Evolutionary conservation across 768 basidiomycete genomes (phyloP).

Genomic region (Pisolithus marmoratus): DNA sequence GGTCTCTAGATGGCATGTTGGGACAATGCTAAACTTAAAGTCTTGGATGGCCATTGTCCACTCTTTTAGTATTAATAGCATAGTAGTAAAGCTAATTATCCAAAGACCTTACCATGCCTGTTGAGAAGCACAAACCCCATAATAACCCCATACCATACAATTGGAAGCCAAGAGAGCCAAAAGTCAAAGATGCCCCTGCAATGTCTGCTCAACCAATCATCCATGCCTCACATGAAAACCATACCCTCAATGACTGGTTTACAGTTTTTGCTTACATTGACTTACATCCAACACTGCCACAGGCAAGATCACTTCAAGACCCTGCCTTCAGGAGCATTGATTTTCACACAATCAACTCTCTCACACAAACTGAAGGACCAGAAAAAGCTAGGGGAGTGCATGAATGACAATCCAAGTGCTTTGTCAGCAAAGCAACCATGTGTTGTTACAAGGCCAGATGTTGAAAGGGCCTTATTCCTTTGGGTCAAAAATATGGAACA

Average conservation of each 20-base stretch:
- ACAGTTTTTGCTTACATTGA: background rate
- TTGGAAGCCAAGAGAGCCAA: no score
- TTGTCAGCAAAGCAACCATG: conserved; percentile 23
- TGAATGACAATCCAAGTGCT: conserved; percentile 14
- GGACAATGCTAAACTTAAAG: no score
- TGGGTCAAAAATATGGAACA: no score
- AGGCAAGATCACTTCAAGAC: background rate
- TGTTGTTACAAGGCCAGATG: conserved; percentile 29
- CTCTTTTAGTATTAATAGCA: no score
- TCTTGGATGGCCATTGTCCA: no score
- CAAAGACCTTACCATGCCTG: no score
- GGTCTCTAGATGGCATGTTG: no score
- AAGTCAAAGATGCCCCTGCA: no score
- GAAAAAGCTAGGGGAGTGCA: background rate
- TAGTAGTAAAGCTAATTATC: no score
- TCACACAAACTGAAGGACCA: no score
- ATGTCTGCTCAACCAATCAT: background rate
- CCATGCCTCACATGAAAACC: background rate
- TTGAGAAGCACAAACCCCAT: no score
- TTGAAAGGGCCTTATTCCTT: conserved; percentile 28
- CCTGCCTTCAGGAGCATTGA: background rate
- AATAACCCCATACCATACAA: no score
- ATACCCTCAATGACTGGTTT: background rate
- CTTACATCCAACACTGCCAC: background rate
- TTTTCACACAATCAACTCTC: background rate